Percentiles rank a stretch among this genome's conserved stretches.
Evolutionary conservation across 441 rosid genomes (phyloP).

Genomic region (Theobroma grandiflorum): DNA sequence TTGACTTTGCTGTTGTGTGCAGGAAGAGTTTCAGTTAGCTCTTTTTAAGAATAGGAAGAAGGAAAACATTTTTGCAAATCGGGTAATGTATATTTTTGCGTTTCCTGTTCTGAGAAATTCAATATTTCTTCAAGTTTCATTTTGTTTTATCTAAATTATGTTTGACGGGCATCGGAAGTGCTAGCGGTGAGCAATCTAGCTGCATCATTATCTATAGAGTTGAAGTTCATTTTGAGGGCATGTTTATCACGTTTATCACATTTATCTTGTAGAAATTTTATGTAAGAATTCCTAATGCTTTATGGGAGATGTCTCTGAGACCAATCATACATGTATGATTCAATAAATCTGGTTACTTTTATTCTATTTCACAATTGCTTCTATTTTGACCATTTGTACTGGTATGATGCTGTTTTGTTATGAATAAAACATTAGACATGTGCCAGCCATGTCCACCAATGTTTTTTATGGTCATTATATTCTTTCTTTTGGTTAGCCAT

Average conservation of each 20-base stretch:
- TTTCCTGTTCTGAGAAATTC: background rate
- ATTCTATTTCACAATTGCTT: too few relatives aligned
- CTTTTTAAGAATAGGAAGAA: slow-evolving; percentile 85
- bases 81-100: slow-evolving; percentile 51
- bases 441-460: background rate
- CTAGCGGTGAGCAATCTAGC: background rate
- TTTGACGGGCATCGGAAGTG: background rate
- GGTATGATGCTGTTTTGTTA: background rate
- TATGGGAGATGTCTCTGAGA: background rate
- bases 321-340: slow-evolving; percentile 5
- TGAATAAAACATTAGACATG: background rate
- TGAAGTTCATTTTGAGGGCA: background rate
- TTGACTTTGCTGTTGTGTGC: slow-evolving; percentile 40
- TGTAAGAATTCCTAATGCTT: slow-evolving; percentile 1
- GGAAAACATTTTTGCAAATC: slow-evolving; percentile 92
- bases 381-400: background rate
- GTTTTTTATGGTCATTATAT: background rate
- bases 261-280: background rate
- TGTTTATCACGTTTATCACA: background rate
- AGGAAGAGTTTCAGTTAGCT: slow-evolving; percentile 98
- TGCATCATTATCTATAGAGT: background rate
- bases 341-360: background rate
- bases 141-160: background rate
- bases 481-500: background rate
- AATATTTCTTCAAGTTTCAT: background rate